phyloP scores from a whole-genome alignment of 148 eudicot species.

The Nyssa sinensis region DNA sequence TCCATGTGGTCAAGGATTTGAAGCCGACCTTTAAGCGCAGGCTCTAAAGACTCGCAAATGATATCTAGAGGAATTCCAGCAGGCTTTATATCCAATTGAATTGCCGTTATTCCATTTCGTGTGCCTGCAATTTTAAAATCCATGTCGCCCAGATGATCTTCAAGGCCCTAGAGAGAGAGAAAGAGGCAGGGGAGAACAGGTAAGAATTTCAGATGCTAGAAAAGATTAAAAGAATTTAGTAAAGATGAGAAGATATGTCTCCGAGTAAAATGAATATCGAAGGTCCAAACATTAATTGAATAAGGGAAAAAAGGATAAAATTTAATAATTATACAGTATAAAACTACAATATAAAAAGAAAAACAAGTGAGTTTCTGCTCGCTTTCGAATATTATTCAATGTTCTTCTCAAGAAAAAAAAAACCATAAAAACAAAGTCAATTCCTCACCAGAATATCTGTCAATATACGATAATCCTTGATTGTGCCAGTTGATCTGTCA shows the following conservation, averaged over 20 bases:
- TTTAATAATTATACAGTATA: neutral
- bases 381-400: neutral
- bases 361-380: neutral
- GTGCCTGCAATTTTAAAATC: slow-evolving; percentile 98
- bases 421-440: neutral
- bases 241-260: slow-evolving; percentile 1
- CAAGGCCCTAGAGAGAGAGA: slow-evolving; percentile 61
- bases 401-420: neutral
- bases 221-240: neutral
- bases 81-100: slow-evolving; percentile 96
- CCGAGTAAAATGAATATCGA: neutral
- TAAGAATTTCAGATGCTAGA: slow-evolving; percentile 1
- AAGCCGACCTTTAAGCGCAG: slow-evolving; percentile 77
- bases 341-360: neutral
- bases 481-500: slow-evolving; percentile 66
- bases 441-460: slow-evolving; percentile 89
- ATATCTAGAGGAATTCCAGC: slow-evolving; percentile 96
- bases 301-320: neutral
- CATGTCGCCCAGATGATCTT: slow-evolving; percentile 99
- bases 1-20: slow-evolving; percentile 95
- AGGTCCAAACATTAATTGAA: neutral
- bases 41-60: slow-evolving; percentile 78
- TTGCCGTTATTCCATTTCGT: slow-evolving; percentile 88
- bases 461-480: slow-evolving; percentile 75
- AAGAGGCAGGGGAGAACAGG: neutral